Base-by-base conservation (phyloP, 2,329 filamentous ascomycete species). In the Xylaria sp. region DNA sequence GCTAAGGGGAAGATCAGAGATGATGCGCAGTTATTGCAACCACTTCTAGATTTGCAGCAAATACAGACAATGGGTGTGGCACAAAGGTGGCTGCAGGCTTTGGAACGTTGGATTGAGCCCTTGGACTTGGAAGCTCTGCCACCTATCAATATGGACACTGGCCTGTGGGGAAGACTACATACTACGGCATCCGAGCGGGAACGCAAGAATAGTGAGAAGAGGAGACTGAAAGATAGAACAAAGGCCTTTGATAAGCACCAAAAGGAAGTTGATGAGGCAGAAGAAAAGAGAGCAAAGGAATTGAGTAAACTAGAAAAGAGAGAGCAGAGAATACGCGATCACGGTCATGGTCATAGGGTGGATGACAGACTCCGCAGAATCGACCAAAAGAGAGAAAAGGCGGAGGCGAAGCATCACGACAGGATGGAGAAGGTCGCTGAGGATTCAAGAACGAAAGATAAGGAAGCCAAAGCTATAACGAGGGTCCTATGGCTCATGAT, bases 401-500 rank as follows among this genome's bases (percentile, higher is more conserved):
- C 20, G 3, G 67, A 69, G 56, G 49, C n/a, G 23, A 63, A 57
- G 40, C 56, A 69, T 46, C 5, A 28, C 5, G 33, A 53, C 1
- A 59, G 23, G 33, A 56, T 67, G 6, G 64, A 42, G 17, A 67
- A 64, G 59, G 49, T 42, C 17, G 13, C n/a, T 9, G 64, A 63
- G 38, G 31, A 53, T 9, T 40, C 40, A 13, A 56, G 7, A 23
- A 6, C 61, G 6, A 63, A 61, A 33, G 67, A 69, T 28, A 62
- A 66, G 40, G 66, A 68, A 42, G 40, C 49, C 3, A 69, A 64
- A 31, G 56, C 53, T 10, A 67, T 65, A 44, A 59, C 26, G 7
- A 69, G 61, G 59, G 46, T 69, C 38, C 42, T 69, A 15, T 69
- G 67, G 67, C 59, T 69, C 9, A 59, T 67, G 33, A 67, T 69